Percentiles rank a stretch among this genome's conserved stretches.
phyloP scores from a whole-genome alignment of 257 asterid species.

The Nicotiana benthamiana region DNA sequence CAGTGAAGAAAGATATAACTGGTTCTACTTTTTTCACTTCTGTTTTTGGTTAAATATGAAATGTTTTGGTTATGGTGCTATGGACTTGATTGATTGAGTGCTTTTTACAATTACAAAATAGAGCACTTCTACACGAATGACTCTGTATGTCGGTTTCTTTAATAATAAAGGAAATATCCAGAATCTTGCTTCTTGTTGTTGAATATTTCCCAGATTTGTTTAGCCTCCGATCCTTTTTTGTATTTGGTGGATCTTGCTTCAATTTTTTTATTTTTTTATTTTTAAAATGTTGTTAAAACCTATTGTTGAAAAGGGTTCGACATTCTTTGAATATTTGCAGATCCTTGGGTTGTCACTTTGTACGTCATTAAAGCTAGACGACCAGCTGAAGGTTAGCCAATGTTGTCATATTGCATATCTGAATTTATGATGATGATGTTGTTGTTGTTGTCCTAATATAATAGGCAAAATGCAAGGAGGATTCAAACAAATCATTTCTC shows the following conservation, averaged over 20 bases:
- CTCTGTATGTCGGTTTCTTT: no score
- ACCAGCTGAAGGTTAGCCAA: no score
- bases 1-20: neutral
- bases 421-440: neutral
- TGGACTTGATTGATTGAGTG: neutral
- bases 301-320: no score
- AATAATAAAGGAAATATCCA: neutral
- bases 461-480: constrained; percentile 86
- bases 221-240: no score
- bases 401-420: neutral
- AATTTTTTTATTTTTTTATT: no score
- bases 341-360: no score
- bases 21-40: neutral
- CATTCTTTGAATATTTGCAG: no score
- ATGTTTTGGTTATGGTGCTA: neutral
- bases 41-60: neutral
- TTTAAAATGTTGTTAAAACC: neutral
- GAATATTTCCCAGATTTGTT: neutral
- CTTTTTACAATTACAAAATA: no score
- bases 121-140: neutral
- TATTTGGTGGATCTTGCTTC: neutral
- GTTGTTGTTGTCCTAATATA: constrained; percentile 5
- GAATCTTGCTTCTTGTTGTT: neutral
- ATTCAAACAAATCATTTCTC: constrained; percentile 54
- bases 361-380: neutral